These are phyloP conservation scores for Pseudonitzschia pungens DNA, from an alignment of 108 stramenopile genomes.

Conservation along the genomic window DNA sequence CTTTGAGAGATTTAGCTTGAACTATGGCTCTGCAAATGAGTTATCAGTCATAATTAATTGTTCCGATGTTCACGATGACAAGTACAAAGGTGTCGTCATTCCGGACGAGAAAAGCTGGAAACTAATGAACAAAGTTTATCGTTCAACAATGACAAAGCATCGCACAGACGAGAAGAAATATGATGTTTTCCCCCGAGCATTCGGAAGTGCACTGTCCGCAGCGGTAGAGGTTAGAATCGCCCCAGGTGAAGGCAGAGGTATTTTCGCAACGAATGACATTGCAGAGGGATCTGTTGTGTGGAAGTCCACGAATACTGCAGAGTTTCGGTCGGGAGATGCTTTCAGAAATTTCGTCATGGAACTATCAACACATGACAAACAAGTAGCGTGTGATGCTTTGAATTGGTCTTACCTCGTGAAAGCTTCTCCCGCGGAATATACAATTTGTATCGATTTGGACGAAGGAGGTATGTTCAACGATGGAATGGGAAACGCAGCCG, in stretches of 20 bases:
- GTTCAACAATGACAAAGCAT: neutral
- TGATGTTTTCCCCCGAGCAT: neutral
- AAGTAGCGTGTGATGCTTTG: slow-evolving; percentile 28
- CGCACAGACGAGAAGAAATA: neutral
- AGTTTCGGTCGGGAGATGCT: slow-evolving; percentile 12
- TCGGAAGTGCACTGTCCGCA: neutral
- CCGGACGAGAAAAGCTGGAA: neutral
- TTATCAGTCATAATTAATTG: neutral
- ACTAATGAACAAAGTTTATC: neutral
- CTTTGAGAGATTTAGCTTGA: neutral
- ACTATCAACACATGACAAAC: slow-evolving; percentile 6
- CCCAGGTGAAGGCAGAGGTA: slow-evolving; percentile 8
- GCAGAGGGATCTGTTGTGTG: slow-evolving; percentile 16
- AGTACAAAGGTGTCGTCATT: neutral
- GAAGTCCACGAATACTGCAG: slow-evolving; percentile 18
- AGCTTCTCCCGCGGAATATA: neutral
- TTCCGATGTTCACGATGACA: neutral
- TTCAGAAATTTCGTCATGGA: slow-evolving; percentile 18
- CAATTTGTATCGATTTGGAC: slow-evolving; percentile 28
- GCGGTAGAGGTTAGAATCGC: slow-evolving; percentile 1
- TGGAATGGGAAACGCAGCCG: neutral
- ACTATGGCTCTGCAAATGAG: neutral
- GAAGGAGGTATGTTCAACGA: slow-evolving; percentile 15
- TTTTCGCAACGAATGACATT: slow-evolving; percentile 17
- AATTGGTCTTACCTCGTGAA: slow-evolving; percentile 19